Evolutionary conservation across 2,329 filamentous ascomycete genomes (phyloP).

Genomic region (Clonostachys chloroleuca): DNA sequence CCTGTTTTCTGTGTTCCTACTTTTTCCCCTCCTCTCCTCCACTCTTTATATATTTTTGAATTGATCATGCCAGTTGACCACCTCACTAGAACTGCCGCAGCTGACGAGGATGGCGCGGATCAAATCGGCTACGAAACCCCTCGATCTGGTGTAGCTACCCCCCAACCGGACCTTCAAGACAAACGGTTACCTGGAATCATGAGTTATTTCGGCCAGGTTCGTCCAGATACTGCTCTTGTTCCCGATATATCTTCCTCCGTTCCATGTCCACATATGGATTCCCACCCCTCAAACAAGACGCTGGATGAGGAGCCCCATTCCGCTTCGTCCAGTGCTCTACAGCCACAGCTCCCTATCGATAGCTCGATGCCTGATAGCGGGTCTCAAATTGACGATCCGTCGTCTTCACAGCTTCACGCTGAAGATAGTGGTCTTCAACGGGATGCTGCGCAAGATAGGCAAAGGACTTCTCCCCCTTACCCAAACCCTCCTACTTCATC

Average conservation of each 20-base stretch:
- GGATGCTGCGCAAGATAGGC: slow-evolving; percentile 15
- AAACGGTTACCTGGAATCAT: slow-evolving; percentile 94
- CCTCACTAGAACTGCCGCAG: slow-evolving; percentile 44
- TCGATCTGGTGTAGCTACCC: slow-evolving; percentile 87
- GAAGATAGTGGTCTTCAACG: slow-evolving; percentile 24
- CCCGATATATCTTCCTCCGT: not conserved
- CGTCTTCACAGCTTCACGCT: slow-evolving; percentile 26
- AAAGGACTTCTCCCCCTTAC: slow-evolving; percentile 35
- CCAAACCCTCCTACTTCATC: slow-evolving; percentile 55
- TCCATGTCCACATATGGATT: not conserved
- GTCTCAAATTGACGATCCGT: slow-evolving; percentile 2
- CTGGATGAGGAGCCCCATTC: slow-evolving; percentile 6
- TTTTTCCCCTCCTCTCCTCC: not conserved
- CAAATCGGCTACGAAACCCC: slow-evolving; percentile 83
- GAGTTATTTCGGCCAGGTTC: slow-evolving; percentile 99
- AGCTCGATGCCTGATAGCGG: not conserved
- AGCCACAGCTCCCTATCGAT: slow-evolving; percentile 10
- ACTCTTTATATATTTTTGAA: slow-evolving; percentile 16
- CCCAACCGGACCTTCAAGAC: slow-evolving; percentile 88
- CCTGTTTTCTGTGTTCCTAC: not conserved
- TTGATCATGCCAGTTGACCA: slow-evolving; percentile 45
- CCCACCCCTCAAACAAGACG: not conserved
- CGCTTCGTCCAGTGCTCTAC: slow-evolving; percentile 22
- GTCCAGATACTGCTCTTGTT: slow-evolving; percentile 66
- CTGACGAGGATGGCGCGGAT: slow-evolving; percentile 69